Conservation (phyloP, 805 yeast species). For the Scheffersomyces spartinae region DNA sequence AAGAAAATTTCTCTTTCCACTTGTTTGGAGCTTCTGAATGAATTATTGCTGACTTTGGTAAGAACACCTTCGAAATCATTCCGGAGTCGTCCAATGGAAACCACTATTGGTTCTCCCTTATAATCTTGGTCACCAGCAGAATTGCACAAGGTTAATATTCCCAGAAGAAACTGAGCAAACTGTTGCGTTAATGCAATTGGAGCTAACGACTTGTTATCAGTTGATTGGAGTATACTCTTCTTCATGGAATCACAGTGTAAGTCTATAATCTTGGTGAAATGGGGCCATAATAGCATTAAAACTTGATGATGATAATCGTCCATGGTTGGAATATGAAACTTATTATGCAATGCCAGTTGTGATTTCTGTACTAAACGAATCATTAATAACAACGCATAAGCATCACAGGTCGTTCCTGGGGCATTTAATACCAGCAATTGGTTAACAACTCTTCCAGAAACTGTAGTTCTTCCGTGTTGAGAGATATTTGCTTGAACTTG, state of each 20-base stretch:
- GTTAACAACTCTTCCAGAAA: no score
- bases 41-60: slow-evolving; percentile 51
- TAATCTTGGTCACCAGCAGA: slow-evolving; percentile 11
- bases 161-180: slow-evolving; percentile 61
- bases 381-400: slow-evolving; percentile 65
- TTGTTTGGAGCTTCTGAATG: slow-evolving; percentile 21
- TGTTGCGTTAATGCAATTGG: slow-evolving; percentile 61
- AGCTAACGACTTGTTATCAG: slow-evolving; percentile 17
- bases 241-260: slow-evolving; percentile 64
- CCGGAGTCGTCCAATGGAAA: slow-evolving; percentile 56
- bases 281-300: slow-evolving; percentile 73
- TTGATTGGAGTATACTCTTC: slow-evolving; percentile 27
- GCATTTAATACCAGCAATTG: slow-evolving; percentile 36
- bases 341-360: slow-evolving; percentile 54
- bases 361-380: slow-evolving; percentile 60
- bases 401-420: slow-evolving; percentile 48
- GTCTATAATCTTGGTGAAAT: slow-evolving; percentile 67
- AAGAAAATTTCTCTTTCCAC: slow-evolving; percentile 58
- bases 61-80: slow-evolving; percentile 72
- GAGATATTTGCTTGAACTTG: slow-evolving; percentile 45
- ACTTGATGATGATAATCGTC: slow-evolving; percentile 61
- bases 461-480: no score
- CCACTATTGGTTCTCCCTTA: slow-evolving; percentile 59
- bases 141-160: slow-evolving; percentile 46
- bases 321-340: slow-evolving; percentile 53